These are phyloP conservation scores for Amauroascus verrucosus DNA, from an alignment of 2,329 filamentous ascomycete genomes.

Conservation along the genomic window DNA sequence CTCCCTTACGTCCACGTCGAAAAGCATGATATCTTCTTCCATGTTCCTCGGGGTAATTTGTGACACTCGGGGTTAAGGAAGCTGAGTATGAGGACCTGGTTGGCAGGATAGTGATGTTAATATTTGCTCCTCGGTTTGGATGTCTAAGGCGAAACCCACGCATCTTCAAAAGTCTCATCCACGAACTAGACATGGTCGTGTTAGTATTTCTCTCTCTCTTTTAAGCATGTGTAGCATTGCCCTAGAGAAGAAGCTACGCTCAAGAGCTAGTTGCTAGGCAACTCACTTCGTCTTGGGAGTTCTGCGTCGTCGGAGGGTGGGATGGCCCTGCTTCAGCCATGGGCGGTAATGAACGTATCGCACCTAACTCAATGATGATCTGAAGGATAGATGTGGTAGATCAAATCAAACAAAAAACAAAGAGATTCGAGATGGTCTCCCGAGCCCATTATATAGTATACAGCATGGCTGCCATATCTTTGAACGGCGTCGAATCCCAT, in stretches of 20 bases:
- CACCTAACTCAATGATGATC: not conserved
- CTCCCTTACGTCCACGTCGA: constrained; percentile 28
- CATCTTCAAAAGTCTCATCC: constrained; percentile 8
- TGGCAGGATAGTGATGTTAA: not conserved
- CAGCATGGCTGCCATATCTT: not conserved
- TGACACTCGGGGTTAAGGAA: constrained; percentile 12
- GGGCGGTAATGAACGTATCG: not conserved
- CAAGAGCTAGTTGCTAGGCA: not conserved
- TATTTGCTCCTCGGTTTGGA: not conserved
- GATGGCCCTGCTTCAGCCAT: constrained; percentile 2
- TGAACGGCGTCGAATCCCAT: not conserved
- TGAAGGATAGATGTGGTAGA: not conserved
- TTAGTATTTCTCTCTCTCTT: not conserved
- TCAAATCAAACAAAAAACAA: not conserved
- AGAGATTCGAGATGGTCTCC: not conserved
- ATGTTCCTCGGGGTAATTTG: constrained; percentile 25
- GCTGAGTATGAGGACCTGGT: constrained; percentile 6
- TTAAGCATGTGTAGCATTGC: not conserved
- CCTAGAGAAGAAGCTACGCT: not conserved
- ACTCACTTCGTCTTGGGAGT: not conserved
- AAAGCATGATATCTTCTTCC: constrained; percentile 37
- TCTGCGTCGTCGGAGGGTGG: not conserved
- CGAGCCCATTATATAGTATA: not conserved
- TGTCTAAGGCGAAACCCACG: not conserved
- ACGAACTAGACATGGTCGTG: not conserved